Percentiles rank a stretch among this genome's conserved stretches.
phyloP scores from a whole-genome alignment of 2,329 filamentous ascomycete genomes.

The Orbilia blumenaviensis region DNA sequence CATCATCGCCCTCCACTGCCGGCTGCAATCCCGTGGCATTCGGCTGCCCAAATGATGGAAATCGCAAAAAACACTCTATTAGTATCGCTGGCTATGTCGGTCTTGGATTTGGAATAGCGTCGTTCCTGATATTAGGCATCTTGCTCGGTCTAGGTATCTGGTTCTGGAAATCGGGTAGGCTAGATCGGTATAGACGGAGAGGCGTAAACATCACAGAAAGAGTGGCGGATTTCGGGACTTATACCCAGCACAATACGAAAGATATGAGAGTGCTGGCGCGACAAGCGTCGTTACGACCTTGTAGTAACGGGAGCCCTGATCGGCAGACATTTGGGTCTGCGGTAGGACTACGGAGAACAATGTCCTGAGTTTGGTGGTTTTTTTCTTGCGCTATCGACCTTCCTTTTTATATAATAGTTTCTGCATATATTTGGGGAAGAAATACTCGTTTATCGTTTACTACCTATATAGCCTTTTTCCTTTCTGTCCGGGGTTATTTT shows the following conservation, averaged over 20 bases:
- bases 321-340: background rate
- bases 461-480: background rate
- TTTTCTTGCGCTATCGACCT: background rate
- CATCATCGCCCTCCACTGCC: constrained; percentile 38
- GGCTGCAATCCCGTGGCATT: constrained; percentile 36
- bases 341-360: constrained; percentile 4
- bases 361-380: background rate
- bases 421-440: background rate
- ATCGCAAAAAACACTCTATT: background rate
- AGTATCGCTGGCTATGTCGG: constrained; percentile 34
- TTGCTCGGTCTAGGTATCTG: constrained; percentile 26
- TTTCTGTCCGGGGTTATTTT: background rate
- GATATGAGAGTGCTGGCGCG: constrained; percentile 42
- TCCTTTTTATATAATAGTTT: background rate
- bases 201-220: constrained; percentile 43
- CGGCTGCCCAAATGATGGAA: background rate
- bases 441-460: background rate
- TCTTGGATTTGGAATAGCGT: constrained; percentile 22
- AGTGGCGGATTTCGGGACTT: constrained; percentile 25
- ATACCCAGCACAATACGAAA: constrained; percentile 48
- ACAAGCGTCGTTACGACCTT: constrained; percentile 37
- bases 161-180: constrained; percentile 47
- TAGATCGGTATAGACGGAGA: constrained; percentile 42
- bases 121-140: constrained; percentile 23
- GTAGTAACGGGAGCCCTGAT: constrained; percentile 22